Conservation (phyloP, 345 rosid genomes). For the Salix brachista region DNA sequence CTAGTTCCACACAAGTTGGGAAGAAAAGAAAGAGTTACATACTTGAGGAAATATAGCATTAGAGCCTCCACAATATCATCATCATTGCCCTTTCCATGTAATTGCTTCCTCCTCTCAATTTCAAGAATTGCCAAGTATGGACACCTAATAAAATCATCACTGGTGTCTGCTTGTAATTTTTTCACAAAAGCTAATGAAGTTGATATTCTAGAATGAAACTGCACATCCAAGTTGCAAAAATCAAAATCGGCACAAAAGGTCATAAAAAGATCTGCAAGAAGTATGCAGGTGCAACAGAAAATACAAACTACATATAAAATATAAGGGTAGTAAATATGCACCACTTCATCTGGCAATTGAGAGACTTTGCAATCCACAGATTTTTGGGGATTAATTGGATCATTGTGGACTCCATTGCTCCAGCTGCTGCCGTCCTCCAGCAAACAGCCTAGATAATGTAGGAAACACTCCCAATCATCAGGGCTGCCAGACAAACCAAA, state of each 20-base stretch:
- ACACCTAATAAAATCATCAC: constrained; percentile 51
- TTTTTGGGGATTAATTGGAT: constrained; percentile 46
- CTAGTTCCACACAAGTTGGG: neutral
- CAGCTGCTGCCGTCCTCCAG: constrained; percentile 78
- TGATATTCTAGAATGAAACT: constrained; percentile 77
- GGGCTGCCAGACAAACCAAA: constrained; percentile 61
- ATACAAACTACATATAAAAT: constrained; percentile 9
- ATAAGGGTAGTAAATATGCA: constrained; percentile 30
- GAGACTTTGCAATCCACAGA: constrained; percentile 50
- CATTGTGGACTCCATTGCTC: constrained; percentile 34
- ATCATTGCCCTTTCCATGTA: constrained; percentile 63
- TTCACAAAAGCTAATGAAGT: constrained; percentile 60
- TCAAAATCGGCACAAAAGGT: constrained; percentile 13
- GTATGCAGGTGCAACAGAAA: neutral
- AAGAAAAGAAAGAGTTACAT: constrained; percentile 1
- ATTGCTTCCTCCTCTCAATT: constrained; percentile 71
- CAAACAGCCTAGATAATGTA: constrained; percentile 85
- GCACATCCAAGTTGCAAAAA: constrained; percentile 30
- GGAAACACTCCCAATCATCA: constrained; percentile 97
- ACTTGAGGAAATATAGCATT: constrained; percentile 71
- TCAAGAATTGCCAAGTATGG: constrained; percentile 77
- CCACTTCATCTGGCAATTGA: constrained; percentile 74
- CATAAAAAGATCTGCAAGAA: neutral
- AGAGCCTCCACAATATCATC: constrained; percentile 53
- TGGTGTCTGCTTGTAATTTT: constrained; percentile 53